A percentile compares a stretch with the other conserved stretches of the same genome.
phyloP scores from a whole-genome alignment of 2,329 filamentous ascomycete genomes.

The Chrysoporthe cubensis region DNA sequence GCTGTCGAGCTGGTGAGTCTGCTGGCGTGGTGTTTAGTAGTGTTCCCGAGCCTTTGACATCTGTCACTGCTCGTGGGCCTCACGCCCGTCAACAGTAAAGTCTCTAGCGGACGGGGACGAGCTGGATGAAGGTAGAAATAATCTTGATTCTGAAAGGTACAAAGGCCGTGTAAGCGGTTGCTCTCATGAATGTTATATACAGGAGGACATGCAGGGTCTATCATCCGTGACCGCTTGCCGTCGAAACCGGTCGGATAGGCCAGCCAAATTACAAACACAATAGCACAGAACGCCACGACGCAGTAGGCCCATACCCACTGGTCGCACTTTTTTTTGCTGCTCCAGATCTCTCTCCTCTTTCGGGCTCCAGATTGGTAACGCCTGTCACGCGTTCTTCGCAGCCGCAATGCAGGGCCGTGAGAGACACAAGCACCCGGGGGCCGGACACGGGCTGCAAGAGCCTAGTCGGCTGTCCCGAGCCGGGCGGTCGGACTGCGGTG shows the following conservation, averaged over 20 bases:
- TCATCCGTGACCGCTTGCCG: conserved; percentile 1
- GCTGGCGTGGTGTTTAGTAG: no score
- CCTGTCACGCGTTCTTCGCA: not conserved
- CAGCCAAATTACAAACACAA: conserved; percentile 4
- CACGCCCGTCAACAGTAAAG: not conserved
- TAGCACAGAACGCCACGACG: not conserved
- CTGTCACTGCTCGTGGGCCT: no score
- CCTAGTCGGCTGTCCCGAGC: not conserved
- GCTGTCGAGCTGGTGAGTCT: no score
- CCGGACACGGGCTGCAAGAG: not conserved
- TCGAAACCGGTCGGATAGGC: conserved; percentile 6
- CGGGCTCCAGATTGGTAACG: not conserved
- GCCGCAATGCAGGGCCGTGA: not conserved
- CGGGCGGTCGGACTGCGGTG: not conserved
- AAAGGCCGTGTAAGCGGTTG: not conserved
- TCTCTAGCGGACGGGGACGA: not conserved
- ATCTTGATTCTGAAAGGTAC: not conserved
- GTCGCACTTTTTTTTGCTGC: not conserved
- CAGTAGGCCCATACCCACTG: not conserved
- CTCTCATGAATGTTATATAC: not conserved
- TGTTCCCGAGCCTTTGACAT: no score
- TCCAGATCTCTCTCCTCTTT: not conserved
- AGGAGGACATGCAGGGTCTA: not conserved
- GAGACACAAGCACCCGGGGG: not conserved
- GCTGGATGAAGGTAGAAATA: not conserved